Conservation (phyloP, 2,329 filamentous ascomycete species). For the Pseudogymnoascus sp. region DNA sequence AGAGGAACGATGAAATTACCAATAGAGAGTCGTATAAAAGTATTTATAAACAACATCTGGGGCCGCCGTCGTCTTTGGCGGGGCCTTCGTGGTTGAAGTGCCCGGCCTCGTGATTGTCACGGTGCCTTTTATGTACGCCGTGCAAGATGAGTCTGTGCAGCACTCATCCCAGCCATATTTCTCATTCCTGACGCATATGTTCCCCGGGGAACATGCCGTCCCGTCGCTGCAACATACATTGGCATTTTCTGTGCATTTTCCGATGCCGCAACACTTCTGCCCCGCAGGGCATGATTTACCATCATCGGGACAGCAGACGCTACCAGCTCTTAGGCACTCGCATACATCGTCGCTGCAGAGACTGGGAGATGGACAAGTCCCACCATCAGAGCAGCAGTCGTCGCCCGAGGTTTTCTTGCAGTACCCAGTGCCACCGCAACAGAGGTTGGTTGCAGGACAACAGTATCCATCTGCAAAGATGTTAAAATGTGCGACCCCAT, state of each 20-base stretch:
- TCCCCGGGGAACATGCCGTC: not conserved
- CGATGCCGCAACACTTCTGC: not conserved
- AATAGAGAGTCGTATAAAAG: not conserved
- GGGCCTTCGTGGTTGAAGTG: not conserved
- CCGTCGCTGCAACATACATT: not conserved
- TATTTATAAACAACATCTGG: not conserved
- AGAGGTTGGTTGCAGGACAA: not conserved
- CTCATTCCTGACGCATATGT: not conserved
- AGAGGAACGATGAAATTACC: not conserved
- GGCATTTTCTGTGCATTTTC: not conserved
- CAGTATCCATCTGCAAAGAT: not conserved
- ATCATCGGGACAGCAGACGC: not conserved
- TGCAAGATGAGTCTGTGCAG: not conserved
- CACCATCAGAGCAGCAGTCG: not conserved
- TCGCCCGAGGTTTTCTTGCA: not conserved
- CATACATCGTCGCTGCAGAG: not conserved
- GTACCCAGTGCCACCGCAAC: not conserved
- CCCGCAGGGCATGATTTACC: not conserved
- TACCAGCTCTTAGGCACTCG: not conserved
- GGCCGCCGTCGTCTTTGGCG: not conserved
- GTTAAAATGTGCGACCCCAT: not conserved
- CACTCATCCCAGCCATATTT: not conserved
- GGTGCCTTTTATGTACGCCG: not conserved
- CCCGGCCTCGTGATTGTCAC: not conserved
- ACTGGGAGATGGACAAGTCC: not conserved